Base-by-base conservation (phyloP, 352 stramenopile genomes). In the Stramenopiles sp. region DNA sequence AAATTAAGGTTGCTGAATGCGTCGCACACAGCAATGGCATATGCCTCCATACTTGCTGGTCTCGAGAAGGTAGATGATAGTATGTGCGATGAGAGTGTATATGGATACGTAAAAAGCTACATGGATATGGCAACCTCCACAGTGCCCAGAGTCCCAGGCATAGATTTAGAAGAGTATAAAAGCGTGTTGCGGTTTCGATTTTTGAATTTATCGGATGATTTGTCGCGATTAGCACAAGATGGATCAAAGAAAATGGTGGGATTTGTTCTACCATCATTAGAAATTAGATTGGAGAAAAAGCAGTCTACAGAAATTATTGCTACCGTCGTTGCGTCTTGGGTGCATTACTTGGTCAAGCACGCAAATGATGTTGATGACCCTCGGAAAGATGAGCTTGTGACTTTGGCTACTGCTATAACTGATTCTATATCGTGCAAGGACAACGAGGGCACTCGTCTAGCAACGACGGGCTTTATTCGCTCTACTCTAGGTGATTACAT, bases 1-100 rank as follows among this genome's bases (percentile, higher is more conserved):
- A 89, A 89, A 82, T 83, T 89, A 32, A 82, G 86, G 14, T 81
- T 89, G 25, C 75, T 89, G 81, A 89, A 89, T 67, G 84, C 85
- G n/a, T 84, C 82, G 7, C 86, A 89, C 82, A 85, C 83, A 30
- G 85, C 84, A 22, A 80, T 89, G n/a, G 83, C 80, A 27, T 89
- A 89, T 83, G 81, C 86, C 0, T 81, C 82, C 25, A 82, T 83
- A 30, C 82, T 89, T 30, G 82, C 83, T 33, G 84, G 85, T 39
- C 84, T 87, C 80, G 82, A 82, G 39, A 85, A 84, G 71, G 84
- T 86, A 0, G 81, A 86, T 76, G 83, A 86, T 4, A 82, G 83
- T 1, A 71, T 86, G 67, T 30, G 82, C 80, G 76, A 85, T 39
- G 30, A 55, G 29, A 30, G 75, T 7, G 80, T 85, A 80, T 31